A percentile compares a stretch with the other conserved stretches of the same genome.
phyloP scores from a whole-genome alignment of 2,329 filamentous ascomycete species.

The Fusarium aywerte region DNA sequence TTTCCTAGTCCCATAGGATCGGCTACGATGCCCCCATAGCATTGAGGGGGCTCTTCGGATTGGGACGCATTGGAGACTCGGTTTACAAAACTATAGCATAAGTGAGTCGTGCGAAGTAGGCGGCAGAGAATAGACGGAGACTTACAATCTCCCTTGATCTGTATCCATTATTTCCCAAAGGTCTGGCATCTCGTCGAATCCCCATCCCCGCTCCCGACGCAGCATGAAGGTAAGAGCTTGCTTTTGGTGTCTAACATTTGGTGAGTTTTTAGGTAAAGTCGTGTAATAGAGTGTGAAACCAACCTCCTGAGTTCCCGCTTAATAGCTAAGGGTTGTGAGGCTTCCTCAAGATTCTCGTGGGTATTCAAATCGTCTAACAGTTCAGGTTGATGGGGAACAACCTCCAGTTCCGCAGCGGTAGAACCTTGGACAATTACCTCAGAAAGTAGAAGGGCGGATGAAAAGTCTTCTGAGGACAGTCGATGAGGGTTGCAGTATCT shows the following conservation, averaged over 20 bases:
- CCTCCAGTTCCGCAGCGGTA: conserved; percentile 14
- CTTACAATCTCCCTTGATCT: conserved; percentile 38
- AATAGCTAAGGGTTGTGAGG: conserved; percentile 44
- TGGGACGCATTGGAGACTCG: conserved; percentile 46
- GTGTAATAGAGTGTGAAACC: not conserved
- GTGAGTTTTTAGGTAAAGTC: not conserved
- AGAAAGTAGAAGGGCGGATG: not conserved
- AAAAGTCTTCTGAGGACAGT: conserved; percentile 36
- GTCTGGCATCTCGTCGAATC: conserved; percentile 43
- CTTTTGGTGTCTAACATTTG: conserved; percentile 53
- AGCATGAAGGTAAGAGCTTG: conserved; percentile 58
- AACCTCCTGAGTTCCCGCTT: conserved; percentile 43
- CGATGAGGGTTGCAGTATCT: conserved; percentile 53
- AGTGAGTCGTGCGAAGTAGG: not conserved
- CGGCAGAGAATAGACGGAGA: not conserved
- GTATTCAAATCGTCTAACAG: conserved; percentile 43
- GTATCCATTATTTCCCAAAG: conserved; percentile 50
- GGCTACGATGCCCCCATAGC: conserved; percentile 58
- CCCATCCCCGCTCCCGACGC: conserved; percentile 53
- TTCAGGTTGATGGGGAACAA: conserved; percentile 26
- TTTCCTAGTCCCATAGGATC: conserved; percentile 61
- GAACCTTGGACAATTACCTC: not conserved
- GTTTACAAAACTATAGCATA: conserved; percentile 49
- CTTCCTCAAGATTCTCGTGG: conserved; percentile 45
- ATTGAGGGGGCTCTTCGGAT: conserved; percentile 48